These are phyloP conservation scores for Dendrocalamus latiflorus DNA, from an alignment of 202 grass and related monocot species.

Conservation along the genomic window DNA sequence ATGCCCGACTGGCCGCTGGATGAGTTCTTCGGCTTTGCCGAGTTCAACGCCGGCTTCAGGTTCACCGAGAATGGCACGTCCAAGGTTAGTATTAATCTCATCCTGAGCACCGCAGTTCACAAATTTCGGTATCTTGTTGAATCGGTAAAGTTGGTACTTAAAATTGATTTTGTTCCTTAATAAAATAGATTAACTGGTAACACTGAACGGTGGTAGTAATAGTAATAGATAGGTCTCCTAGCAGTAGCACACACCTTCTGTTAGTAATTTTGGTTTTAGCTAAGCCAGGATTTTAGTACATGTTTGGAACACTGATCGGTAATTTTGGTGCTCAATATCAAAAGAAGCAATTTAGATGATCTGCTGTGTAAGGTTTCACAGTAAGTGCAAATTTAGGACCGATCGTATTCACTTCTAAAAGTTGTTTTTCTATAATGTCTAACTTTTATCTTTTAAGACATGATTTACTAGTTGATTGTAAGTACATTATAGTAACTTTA, in stretches of 20 bases:
- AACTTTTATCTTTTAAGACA: too few relatives aligned
- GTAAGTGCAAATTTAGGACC: too few relatives aligned
- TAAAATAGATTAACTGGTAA: neutral
- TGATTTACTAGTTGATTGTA: too few relatives aligned
- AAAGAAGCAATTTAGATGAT: neutral
- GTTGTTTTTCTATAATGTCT: too few relatives aligned
- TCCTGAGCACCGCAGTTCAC: neutral
- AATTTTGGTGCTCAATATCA: neutral
- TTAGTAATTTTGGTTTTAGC: neutral
- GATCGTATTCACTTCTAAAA: too few relatives aligned
- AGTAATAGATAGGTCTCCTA: neutral
- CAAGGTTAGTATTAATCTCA: constrained; percentile 56
- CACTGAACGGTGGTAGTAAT: too few relatives aligned
- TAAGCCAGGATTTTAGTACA: neutral
- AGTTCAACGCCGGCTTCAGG: constrained; percentile 51
- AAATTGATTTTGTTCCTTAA: neutral
- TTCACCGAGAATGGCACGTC: constrained; percentile 66
- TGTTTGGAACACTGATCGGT: neutral
- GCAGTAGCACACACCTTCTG: neutral
- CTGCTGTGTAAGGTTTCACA: neutral
- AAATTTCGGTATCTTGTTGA: neutral
- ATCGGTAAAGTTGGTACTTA: neutral
- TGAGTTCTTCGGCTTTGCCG: constrained; percentile 72
- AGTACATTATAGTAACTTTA: too few relatives aligned
- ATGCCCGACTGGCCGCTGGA: constrained; percentile 66